Evolutionary conservation across 129 eudicot species (phyloP).

Genomic region (Dittrichia graveolens): DNA sequence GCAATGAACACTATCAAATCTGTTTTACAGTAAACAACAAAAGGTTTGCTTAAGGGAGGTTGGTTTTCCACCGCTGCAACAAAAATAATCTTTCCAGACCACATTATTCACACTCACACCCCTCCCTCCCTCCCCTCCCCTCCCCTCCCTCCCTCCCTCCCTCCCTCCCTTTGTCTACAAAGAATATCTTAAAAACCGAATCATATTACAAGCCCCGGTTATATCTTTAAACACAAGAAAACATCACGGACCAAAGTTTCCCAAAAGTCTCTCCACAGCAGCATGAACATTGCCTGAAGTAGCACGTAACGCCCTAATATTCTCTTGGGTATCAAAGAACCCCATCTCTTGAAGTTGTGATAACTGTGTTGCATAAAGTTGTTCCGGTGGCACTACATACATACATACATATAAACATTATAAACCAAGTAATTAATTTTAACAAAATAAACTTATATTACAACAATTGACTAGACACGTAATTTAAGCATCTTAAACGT

Average conservation of each 20-base stretch:
- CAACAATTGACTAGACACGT: not conserved
- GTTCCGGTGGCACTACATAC: conserved; percentile 78
- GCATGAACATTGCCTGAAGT: conserved; percentile 91
- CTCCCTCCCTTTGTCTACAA: conserved; percentile 33
- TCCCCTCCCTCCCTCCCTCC: conserved; percentile 31
- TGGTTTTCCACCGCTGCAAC: conserved; percentile 22
- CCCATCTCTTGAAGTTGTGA: conserved; percentile 97
- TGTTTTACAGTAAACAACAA: conserved; percentile 38
- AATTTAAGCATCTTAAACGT: not conserved
- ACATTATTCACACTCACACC: conserved; percentile 37
- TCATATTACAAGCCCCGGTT: conserved; percentile 32
- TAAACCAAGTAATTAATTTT: not conserved
- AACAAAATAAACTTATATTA: not conserved
- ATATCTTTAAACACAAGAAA: conserved; percentile 17
- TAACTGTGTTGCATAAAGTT: conserved; percentile 86
- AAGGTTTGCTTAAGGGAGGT: conserved; percentile 36
- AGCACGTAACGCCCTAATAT: conserved; percentile 77
- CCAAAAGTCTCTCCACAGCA: conserved; percentile 91
- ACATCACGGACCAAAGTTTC: conserved; percentile 65
- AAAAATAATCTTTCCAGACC: conserved; percentile 23
- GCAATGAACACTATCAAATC: conserved; percentile 25
- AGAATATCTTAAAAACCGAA: conserved; percentile 36
- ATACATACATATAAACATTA: conserved; percentile 18
- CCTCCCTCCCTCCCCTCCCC: conserved; percentile 30
- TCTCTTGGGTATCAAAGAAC: conserved; percentile 84